Conservation (phyloP, 345 rosid species). For the Acer campestre region DNA sequence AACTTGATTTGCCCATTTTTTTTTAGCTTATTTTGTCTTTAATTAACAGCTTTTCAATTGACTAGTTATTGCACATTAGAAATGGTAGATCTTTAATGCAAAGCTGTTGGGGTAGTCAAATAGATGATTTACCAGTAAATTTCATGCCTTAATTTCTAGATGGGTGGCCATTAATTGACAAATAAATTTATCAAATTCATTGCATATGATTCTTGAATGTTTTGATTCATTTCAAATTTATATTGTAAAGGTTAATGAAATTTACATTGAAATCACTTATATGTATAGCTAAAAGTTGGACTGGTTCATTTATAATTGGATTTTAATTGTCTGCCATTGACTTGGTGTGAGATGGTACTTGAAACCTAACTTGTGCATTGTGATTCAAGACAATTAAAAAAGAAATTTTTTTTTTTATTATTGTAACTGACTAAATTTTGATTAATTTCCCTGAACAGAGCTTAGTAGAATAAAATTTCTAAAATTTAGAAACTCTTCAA, state of each 20-base stretch:
- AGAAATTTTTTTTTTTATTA: no score
- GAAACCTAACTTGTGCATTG: not conserved
- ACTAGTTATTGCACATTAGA: not conserved
- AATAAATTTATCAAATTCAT: no score
- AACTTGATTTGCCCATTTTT: not conserved
- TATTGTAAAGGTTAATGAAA: no score
- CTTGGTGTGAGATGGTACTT: conserved; percentile 8
- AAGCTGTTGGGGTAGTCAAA: not conserved
- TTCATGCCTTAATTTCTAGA: conserved; percentile 8
- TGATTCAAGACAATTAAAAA: not conserved
- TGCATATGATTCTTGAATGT: no score
- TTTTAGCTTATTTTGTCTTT: not conserved
- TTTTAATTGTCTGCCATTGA: not conserved
- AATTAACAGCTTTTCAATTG: not conserved
- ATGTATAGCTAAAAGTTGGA: not conserved
- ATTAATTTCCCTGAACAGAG: no score
- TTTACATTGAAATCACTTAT: no score
- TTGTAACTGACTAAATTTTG: no score
- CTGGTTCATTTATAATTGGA: not conserved
- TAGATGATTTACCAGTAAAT: not conserved
- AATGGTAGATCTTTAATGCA: not conserved
- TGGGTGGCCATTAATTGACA: conserved; percentile 4
- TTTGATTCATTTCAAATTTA: no score
- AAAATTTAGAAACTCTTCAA: no score
- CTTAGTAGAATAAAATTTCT: no score